These are phyloP conservation scores for Chaetomium sp. DNA, from an alignment of 2,329 filamentous ascomycete species.

Conservation along the genomic window DNA sequence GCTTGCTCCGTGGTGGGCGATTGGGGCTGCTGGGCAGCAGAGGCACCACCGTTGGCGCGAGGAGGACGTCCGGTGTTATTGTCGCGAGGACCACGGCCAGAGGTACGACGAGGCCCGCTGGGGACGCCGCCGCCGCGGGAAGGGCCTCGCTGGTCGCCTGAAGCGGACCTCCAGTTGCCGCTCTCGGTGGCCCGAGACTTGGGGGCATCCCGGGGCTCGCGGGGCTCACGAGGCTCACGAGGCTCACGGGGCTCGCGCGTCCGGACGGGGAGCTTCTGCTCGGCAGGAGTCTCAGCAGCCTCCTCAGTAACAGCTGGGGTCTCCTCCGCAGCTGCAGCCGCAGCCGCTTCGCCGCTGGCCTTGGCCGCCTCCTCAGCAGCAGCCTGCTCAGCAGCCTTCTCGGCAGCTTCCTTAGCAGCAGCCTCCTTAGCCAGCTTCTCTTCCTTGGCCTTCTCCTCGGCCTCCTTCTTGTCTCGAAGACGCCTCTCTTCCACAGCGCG, in stretches of 20 bases:
- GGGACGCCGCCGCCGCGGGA: constrained; percentile 36
- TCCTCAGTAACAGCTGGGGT: constrained; percentile 25
- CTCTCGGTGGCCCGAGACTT: constrained; percentile 53
- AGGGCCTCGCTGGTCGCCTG: constrained; percentile 42
- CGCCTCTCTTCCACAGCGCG: constrained; percentile 87
- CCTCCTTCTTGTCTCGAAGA: constrained; percentile 76
- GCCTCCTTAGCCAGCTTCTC: constrained; percentile 63
- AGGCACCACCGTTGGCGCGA: constrained; percentile 42
- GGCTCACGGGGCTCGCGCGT: constrained; percentile 33
- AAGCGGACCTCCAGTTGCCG: constrained; percentile 53
- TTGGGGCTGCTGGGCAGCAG: constrained; percentile 32
- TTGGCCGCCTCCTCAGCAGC: constrained; percentile 30
- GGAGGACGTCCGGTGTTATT: constrained; percentile 35
- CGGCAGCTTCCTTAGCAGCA: constrained; percentile 38
- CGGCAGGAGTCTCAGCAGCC: constrained; percentile 31
- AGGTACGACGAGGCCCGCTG: constrained; percentile 38
- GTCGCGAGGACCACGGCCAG: constrained; percentile 38
- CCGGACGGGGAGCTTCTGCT: constrained; percentile 42
- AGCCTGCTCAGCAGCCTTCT: constrained; percentile 30
- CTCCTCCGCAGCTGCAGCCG: constrained; percentile 56
- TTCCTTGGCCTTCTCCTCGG: constrained; percentile 78
- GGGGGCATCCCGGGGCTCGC: constrained; percentile 28
- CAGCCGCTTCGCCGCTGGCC: constrained; percentile 31
- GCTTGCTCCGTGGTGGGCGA: constrained; percentile 30
- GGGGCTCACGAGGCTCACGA: constrained; percentile 35